A percentile compares a stretch with the other conserved stretches of the same genome.
Conservation (phyloP, 179 eudicot species). For the Amaranthus tricolor region DNA sequence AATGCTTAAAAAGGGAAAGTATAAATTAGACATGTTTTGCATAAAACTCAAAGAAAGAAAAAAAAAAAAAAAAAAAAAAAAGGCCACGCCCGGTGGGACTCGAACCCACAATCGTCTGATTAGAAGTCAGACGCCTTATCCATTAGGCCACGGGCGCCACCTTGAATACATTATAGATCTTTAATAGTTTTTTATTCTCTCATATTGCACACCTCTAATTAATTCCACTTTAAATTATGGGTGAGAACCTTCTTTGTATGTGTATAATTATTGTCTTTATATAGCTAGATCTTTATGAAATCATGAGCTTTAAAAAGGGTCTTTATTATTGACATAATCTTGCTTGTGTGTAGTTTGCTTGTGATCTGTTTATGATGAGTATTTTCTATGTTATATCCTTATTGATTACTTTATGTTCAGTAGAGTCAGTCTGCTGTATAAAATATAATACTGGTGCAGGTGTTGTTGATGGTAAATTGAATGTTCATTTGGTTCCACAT, state of each 20-base stretch:
- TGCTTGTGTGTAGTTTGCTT: background rate
- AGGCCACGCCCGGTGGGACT: conserved; percentile 33
- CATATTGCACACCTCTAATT: too few relatives aligned
- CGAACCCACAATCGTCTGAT: conserved; percentile 35
- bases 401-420: conserved; percentile 24
- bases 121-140: conserved; percentile 35
- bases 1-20: too few relatives aligned
- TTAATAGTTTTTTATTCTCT: too few relatives aligned
- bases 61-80: too few relatives aligned
- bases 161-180: background rate
- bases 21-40: too few relatives aligned
- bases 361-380: background rate
- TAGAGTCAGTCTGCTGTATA: conserved; percentile 30
- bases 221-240: too few relatives aligned
- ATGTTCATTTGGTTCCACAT: conserved; percentile 95
- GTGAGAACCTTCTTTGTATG: background rate
- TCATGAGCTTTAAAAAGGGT: too few relatives aligned
- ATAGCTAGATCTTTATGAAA: too few relatives aligned
- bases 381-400: conserved; percentile 25
- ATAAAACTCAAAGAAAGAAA: too few relatives aligned
- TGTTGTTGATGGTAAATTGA: conserved; percentile 65
- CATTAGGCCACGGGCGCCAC: conserved; percentile 31
- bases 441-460: conserved; percentile 54
- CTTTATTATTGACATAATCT: background rate
- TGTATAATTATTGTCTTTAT: background rate